These are phyloP conservation scores for Leishmania martiniquensis DNA, from an alignment of 208 protist genomes.

Conservation along the genomic window DNA sequence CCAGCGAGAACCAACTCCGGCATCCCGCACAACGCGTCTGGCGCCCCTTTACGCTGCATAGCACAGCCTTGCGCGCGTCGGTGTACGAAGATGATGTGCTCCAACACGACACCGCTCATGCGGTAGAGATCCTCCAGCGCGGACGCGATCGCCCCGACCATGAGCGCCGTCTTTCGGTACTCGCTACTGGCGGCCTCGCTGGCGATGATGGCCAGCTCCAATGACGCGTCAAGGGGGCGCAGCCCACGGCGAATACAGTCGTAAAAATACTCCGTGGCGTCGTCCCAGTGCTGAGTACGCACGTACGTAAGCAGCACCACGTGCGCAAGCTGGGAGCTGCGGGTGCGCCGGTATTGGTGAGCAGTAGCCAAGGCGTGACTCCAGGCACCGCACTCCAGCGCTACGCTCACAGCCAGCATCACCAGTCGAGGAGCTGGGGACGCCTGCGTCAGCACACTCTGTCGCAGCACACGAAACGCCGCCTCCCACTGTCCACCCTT, in stretches of 20 bases:
- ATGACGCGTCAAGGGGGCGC: constrained; percentile 56
- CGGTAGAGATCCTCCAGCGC: constrained; percentile 81
- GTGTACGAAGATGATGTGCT: constrained; percentile 76
- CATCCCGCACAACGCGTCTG: not conserved
- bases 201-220: constrained; percentile 67
- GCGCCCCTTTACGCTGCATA: not conserved
- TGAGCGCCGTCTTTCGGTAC: constrained; percentile 61
- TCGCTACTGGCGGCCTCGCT: constrained; percentile 64
- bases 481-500: constrained; percentile 62
- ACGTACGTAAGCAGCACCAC: constrained; percentile 63
- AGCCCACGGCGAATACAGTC: constrained; percentile 59
- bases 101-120: constrained; percentile 62
- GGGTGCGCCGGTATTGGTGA: constrained; percentile 48
- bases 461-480: constrained; percentile 67
- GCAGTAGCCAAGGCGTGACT: constrained; percentile 52
- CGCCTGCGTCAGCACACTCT: constrained; percentile 59
- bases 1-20: not conserved
- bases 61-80: constrained; percentile 31
- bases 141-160: constrained; percentile 67
- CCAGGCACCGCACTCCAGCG: constrained; percentile 57
- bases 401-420: constrained; percentile 46
- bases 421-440: constrained; percentile 50
- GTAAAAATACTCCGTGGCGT: constrained; percentile 80
- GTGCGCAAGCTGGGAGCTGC: constrained; percentile 56
- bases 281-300: constrained; percentile 50